Evolutionary conservation across 441 rosid genomes (phyloP), one percentile per base, ranked within the genome.

Genomic region (Erodium texanum): DNA sequence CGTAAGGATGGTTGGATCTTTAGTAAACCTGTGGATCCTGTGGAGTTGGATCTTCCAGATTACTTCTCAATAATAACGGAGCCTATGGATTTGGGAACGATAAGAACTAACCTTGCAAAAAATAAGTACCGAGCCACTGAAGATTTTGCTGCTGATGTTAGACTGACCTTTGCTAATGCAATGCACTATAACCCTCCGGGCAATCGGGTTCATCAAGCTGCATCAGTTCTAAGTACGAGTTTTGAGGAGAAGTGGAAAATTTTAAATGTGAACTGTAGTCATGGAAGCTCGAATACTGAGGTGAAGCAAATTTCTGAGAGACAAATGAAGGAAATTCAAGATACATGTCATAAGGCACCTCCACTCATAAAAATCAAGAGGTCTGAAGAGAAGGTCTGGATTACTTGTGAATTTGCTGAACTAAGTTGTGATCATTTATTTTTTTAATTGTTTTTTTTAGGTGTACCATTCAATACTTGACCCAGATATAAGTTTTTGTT

Each of bases 31-130:
- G 93, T 87, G 45, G 90, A 87, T 84, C 90, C 90, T 12, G 77
- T 75, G 23, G 54, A 56, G 10, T 11, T 87, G 64, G 65, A 71
- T n/a, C 80, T 87, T 70, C 93, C 90, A 7, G 93, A 87, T 79
- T 87, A 85, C 72, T 87, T 87, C 67, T 68, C 82, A 23, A 72
- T 87, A 20, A 77, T 87, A 66, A 68, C 78, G 0, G 67, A 68
- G 29, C 93, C 93, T 11, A 87, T 87, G 93, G 93, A 87, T 79
- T 66, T 87, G 64, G 90, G 87, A 66, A 87, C 93, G 14, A 66
- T 87, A 5, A 82, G 71, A 58, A 81, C 66, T 2, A 85, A 78
- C 66, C 76, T 87, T 65, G 75, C 66, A 65, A 87, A 72, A 72
- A 80, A 80, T 52, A 34, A 8, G 19, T 87, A 87, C 41, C 27